A percentile compares a stretch with the other conserved stretches of the same genome.
Evolutionary conservation across 2,329 filamentous ascomycete species (phyloP).

Genomic region (Chrysosporium queenslandicum): DNA sequence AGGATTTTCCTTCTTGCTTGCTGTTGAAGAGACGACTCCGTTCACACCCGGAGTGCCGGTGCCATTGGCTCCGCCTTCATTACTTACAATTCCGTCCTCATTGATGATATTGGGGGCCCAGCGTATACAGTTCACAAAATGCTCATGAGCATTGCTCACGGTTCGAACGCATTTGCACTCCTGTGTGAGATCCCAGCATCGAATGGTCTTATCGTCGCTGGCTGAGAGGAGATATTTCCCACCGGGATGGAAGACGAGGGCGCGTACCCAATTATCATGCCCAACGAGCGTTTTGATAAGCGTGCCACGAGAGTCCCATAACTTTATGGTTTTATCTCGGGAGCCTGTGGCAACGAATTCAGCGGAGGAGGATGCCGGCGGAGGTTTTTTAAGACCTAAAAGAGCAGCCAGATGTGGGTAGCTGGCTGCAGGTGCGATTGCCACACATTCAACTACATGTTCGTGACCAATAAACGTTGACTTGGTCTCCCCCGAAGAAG

Average conservation of each 20-base stretch:
- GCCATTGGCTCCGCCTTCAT: slow-evolving; percentile 17
- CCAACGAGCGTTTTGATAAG: slow-evolving; percentile 74
- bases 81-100: slow-evolving; percentile 34
- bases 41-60: slow-evolving; percentile 15
- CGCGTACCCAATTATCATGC: slow-evolving; percentile 91
- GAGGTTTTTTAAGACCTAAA: slow-evolving; percentile 74
- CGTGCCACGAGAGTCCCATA: slow-evolving; percentile 80
- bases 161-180: slow-evolving; percentile 84
- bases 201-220: slow-evolving; percentile 79
- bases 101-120: slow-evolving; percentile 74
- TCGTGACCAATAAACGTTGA: slow-evolving; percentile 77
- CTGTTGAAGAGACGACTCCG: slow-evolving; percentile 26
- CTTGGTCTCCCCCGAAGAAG: slow-evolving; percentile 64
- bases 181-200: slow-evolving; percentile 88
- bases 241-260: slow-evolving; percentile 77
- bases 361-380: slow-evolving; percentile 60
- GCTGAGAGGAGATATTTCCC: slow-evolving; percentile 83
- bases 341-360: slow-evolving; percentile 86
- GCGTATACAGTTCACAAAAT: slow-evolving; percentile 75
- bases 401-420: slow-evolving; percentile 69
- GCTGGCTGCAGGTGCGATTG: slow-evolving; percentile 67
- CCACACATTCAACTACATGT: slow-evolving; percentile 74
- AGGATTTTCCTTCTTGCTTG: slow-evolving; percentile 45
- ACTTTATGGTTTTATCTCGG: slow-evolving; percentile 77
- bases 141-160: slow-evolving; percentile 64